Base-by-base conservation (phyloP, 192 early-diverging fungal species). In the Coemansia guatemalensis region DNA sequence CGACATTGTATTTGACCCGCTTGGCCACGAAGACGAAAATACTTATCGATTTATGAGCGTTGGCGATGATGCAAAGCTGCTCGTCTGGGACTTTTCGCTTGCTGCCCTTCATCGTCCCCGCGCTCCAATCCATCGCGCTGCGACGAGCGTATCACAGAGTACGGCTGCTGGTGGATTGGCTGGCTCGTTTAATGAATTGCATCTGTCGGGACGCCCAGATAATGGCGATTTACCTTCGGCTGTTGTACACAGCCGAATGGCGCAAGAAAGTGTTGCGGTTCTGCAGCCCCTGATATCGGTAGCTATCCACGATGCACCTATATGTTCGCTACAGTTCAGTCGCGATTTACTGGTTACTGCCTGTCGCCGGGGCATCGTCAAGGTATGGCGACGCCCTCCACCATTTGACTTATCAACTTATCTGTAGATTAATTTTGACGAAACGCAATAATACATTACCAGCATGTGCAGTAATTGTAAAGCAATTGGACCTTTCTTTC, bases 11-110 rank as follows among this genome's bases (percentile, higher is more conserved):
- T 98, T 96, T 84, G 96, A 98, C 67, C 85, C 88, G 6, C 81
- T 85, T 81, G 67, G 58, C 29, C 81, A 84, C 47, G 92, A 89
- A 61, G 88, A 87, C 56, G 90, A 90, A n/a, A 69, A 84, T 39
- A 89, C 85, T 21, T 96, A 93, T 71, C 72, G 93, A 24, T 90
- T 99, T 71, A 90, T 87, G 50, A 94, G 91, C 62, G 90, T 96
- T 22, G 95, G 91, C 20, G 94, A 99, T 48, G 94, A 97, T 69
- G 86, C 90, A 7, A 84, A 86, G 57, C 62, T 99, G 2, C 71
- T 92, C n/a, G 68, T 99, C 8, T 97, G 96, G 95, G 96, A 99
- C 69, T 96, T 99, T 71, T 90, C 89, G 48, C 81, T 92, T 12
- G 70, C 83, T 9, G 84, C 88, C 1, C 69, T 97, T 26, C 90